Base-by-base conservation (phyloP, 306 rosid species). In the Cucurbita pepo region DNA sequence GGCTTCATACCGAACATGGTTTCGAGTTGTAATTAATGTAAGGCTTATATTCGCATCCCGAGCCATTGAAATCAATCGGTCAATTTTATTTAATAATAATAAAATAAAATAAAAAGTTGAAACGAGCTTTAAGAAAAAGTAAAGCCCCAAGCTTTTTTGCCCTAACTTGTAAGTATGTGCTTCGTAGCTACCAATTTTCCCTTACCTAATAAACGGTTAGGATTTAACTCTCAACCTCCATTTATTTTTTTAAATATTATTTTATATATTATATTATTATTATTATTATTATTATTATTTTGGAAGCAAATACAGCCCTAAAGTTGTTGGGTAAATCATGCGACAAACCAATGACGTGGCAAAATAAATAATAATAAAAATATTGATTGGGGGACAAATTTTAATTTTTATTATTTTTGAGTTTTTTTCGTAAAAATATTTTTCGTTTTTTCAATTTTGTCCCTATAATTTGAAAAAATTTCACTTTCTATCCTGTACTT, bases 151-250 rank as follows among this genome's bases (percentile, higher is more conserved):
- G 9, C 10, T 7, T 34, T 60, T 63, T 63, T 8, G 0, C 1
- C 37, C 52, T 16, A 64, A 64, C 52, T 64, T 43, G 36, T 37
- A 65, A 18, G 38, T 65, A 43, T 65, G 71, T 43, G 53, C 5
- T 43, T n/a, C 21, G 69, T 65, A 65, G 71, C 71, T 10, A 43
- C 71, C 53, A 19, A 62, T 57, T 54, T 64, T 56, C 75, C 72
- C 41, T 51, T 71, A 79, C 81, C 80, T 79, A 79, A 74, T 36
- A 65, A 79, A 64, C 56, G 59, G 78, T 74, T 79, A 51, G 25
- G 19, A 45, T 70, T 71, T 30, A 64, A 47, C 75, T 34, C 63
- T 74, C 75, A 60, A n/a, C 47, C 63, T 21, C 76, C 65, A 44
- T 6, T n/a, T 48, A 52, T 8, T 55, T 22, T 45, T 25, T 41